Evolutionary conservation across 1,284 basidiomycete species (phyloP).

Genomic region (Golubevia pallescens): DNA sequence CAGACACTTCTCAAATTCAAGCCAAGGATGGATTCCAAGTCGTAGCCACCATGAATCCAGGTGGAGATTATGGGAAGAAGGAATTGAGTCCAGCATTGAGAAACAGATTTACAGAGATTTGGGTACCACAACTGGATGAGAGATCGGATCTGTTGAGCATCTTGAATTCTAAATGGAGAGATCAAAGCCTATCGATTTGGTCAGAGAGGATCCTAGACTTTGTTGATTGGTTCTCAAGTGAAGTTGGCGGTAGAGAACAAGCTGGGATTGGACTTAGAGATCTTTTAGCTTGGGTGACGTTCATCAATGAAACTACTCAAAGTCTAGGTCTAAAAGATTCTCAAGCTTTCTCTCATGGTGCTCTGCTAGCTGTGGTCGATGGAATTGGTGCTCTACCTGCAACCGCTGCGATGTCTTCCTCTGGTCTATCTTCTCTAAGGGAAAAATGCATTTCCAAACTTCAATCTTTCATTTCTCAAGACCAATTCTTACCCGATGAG

Average conservation of each 20-base stretch:
- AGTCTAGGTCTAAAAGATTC: slow-evolving; percentile 8
- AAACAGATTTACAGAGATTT: slow-evolving; percentile 99
- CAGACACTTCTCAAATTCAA: slow-evolving; percentile 26
- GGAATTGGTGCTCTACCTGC: slow-evolving; percentile 63
- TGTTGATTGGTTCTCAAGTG: slow-evolving; percentile 77
- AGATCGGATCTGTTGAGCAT: slow-evolving; percentile 81
- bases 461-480: background rate
- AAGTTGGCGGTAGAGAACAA: slow-evolving; percentile 71
- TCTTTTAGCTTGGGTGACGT: slow-evolving; percentile 88
- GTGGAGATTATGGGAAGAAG: slow-evolving; percentile 99
- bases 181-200: slow-evolving; percentile 70
- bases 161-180: slow-evolving; percentile 75
- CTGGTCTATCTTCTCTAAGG: slow-evolving; percentile 76
- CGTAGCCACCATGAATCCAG: slow-evolving; percentile 98
- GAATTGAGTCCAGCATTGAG: slow-evolving; percentile 94
- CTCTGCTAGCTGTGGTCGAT: slow-evolving; percentile 65
- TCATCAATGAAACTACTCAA: slow-evolving; percentile 75
- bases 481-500: slow-evolving; percentile 66
- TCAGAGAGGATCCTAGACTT: slow-evolving; percentile 79
- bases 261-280: slow-evolving; percentile 75
- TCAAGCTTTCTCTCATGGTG: slow-evolving; percentile 65
- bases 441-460: slow-evolving; percentile 28
- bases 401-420: slow-evolving; percentile 65
- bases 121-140: slow-evolving; percentile 88
- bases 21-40: slow-evolving; percentile 75